phyloP scores from a whole-genome alignment of 139 green algal species.

The Raphidocelis subcapitata region DNA sequence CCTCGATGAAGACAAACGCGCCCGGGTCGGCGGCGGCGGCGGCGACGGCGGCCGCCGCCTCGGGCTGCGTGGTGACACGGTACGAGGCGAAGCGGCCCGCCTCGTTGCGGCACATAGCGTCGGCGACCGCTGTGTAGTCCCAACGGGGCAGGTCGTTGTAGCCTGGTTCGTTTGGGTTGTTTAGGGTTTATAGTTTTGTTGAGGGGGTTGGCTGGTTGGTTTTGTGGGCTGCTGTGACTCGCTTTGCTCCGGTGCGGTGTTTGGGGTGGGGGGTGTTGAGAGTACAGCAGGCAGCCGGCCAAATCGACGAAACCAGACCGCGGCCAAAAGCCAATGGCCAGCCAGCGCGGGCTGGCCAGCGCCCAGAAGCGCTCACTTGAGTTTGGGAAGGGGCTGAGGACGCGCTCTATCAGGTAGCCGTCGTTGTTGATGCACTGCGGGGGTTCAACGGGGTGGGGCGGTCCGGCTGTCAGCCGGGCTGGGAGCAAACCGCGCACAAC shows the following conservation, averaged over 20 bases:
- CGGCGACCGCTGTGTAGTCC: constrained; percentile 5
- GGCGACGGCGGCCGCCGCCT: neutral
- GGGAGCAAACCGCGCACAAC: neutral
- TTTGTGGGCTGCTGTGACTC: neutral
- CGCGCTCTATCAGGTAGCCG: constrained; percentile 18
- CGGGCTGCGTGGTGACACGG: neutral
- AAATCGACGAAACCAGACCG: neutral
- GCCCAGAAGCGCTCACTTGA: neutral
- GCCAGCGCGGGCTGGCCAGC: neutral
- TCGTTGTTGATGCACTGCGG: constrained; percentile 9
- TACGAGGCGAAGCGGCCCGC: no score
- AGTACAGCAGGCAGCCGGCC: neutral
- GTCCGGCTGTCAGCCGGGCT: neutral
- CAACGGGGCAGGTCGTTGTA: constrained; percentile 7
- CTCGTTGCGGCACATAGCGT: constrained; percentile 10
- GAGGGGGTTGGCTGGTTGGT: neutral
- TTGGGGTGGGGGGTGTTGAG: neutral
- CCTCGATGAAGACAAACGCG: constrained; percentile 21
- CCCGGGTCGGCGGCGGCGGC: neutral
- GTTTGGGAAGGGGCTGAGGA: constrained; percentile 8
- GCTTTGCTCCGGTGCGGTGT: neutral
- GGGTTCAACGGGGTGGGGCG: neutral
- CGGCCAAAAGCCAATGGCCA: neutral
- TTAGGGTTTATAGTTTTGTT: neutral
- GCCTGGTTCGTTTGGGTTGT: neutral